Base-by-base conservation (phyloP, 352 stramenopile genomes). In the Globisporangium nodosum region DNA sequence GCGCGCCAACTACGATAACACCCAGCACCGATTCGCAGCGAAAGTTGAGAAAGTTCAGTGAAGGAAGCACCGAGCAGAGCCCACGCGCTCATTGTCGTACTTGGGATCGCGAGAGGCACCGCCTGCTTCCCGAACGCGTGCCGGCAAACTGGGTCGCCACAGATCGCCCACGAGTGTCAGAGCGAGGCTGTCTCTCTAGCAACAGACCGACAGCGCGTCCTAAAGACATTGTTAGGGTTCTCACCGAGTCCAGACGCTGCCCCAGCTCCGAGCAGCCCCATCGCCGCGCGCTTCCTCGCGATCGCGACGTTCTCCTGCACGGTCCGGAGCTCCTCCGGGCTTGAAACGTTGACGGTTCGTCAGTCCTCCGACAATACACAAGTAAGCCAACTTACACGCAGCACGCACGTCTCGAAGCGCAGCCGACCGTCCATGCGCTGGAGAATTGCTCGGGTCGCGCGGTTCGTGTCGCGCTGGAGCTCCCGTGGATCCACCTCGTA, bases 281-380 rank as follows among this genome's bases (percentile, higher is more conserved):
- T 37, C 3, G 20, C 15, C 12, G 33, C 31, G 2, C 43, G 54
- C 54, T 47, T 51, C 27, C 45, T 59, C 27, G 46, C 54, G 33
- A 60, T 45, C 20, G 43, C 45, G 33, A 60, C 5, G 18, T 53
- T 60, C n/a, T 52, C 45, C n/a, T 60, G 50, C 45, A 60, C 18
- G 13, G 43, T 18, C 12, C 21, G 30, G 24, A 53, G 7, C 45
- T 60, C 45, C 16, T 53, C 54, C 13, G 47, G 15, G 15, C 54
- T 60, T 7, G 8, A 21, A 20, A 9, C 45, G 12, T 1, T 46
- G 24, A 27, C 24, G 24, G 24, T 27, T 27, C 1, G 39, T 7
- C 11, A 43, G 16, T 43, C 39, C 11, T 43, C 39, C 39, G 24
- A 27, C 39, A 11, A 43, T 16, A 43, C 39, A 43, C 39, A 9